Base-by-base conservation (phyloP, 768 basidiomycete species). In the Calocybe indica region DNA sequence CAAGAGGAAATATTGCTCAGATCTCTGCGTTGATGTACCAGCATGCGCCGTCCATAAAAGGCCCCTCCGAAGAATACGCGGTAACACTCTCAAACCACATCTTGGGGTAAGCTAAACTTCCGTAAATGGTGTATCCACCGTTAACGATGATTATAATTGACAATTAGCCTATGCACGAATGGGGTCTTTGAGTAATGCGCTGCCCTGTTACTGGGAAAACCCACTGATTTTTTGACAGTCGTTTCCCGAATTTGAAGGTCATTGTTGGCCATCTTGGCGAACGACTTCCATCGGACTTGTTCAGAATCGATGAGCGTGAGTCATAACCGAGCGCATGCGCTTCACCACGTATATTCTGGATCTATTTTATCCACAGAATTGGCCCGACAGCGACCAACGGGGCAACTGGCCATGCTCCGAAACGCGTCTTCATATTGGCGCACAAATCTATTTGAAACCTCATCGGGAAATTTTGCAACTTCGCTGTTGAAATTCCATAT, bases 191-290 rank as follows among this genome's bases (percentile, higher is more conserved):
- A 72, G 67, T 70, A 55, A 45, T 57, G 30, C 32, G 6, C 11
- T 28, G 10, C 15, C n/a, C 15, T 12, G 11, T 31, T 14, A 12
- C 28, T 22, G 32, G 2, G 7, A 12, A n/a, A 7, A 9, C 7
- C 14, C 5, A 28, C 9, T 42, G 7, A 34, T 7, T 29, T 15
- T 15, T 15, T 28, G 9, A 22, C 36, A 74, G 71, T 50, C 70
- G 72, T 2, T 74, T 73, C 47, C 71, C 72, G 0, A 61, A 64
- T 10, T 46, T 68, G 29, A 67, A 68, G 34, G 57, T 72, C 9
- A 71, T 74, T 13, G 66, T 73, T 13, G 72, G 70, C 1, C 72
- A 74, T 55, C 50, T 74, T 15, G 71, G 71, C 6, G 71, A 73
- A 51, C 62, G 71, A 11, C 62, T 72, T 28, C 63, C 71, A 0